Conservation (phyloP, 768 basidiomycete genomes). For the Coprinellus aureogranulatus region DNA sequence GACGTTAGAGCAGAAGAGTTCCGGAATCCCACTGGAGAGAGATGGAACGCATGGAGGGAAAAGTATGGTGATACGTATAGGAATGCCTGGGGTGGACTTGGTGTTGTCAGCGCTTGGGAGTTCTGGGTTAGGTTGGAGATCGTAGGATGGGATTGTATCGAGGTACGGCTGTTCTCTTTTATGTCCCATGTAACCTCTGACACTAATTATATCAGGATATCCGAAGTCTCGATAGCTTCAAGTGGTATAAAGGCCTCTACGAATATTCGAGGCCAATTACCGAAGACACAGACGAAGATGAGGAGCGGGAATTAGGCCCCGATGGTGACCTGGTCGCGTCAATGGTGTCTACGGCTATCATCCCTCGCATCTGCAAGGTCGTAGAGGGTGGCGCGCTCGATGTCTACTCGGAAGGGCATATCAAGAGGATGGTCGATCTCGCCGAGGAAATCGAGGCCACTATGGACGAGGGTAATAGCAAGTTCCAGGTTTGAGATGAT, state of each 20-base stretch:
- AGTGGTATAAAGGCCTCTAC: constrained; percentile 79
- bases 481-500: too few species aligned
- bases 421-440: constrained; percentile 66
- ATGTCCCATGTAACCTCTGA: neutral
- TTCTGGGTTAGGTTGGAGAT: constrained; percentile 90
- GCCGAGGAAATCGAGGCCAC: constrained; percentile 79
- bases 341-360: constrained; percentile 81
- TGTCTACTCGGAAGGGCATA: constrained; percentile 68
- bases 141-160: constrained; percentile 83
- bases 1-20: constrained; percentile 88
- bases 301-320: constrained; percentile 64
- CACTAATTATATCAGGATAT: constrained; percentile 41
- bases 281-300: constrained; percentile 31
- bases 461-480: constrained; percentile 58
- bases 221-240: constrained; percentile 69
- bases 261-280: constrained; percentile 65
- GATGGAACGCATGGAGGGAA: constrained; percentile 68
- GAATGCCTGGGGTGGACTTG: constrained; percentile 90
- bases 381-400: constrained; percentile 79
- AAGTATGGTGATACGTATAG: constrained; percentile 78
- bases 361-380: constrained; percentile 70
- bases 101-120: constrained; percentile 87
- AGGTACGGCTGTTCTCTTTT: too few species aligned
- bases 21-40: constrained; percentile 69
- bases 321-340: constrained; percentile 86